These are phyloP conservation scores for Powellomyces hirtus DNA, from an alignment of 192 early-diverging fungal genomes.

Conservation along the genomic window DNA sequence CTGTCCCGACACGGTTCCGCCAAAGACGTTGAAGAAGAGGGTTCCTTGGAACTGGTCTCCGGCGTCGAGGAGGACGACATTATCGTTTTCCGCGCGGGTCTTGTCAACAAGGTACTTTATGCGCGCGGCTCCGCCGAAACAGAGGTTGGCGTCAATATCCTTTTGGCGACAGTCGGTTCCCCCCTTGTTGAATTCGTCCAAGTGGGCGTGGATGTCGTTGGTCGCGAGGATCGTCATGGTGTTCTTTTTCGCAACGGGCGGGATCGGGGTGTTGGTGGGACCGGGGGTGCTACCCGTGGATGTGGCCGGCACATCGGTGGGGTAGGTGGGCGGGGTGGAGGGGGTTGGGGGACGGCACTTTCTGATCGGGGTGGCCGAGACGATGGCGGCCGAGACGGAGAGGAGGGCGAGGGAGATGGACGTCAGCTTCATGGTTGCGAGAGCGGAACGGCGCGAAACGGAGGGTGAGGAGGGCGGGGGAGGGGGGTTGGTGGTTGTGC, in stretches of 20 bases:
- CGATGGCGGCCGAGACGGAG: background rate
- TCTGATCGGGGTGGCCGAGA: background rate
- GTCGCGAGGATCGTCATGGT: constrained; percentile 28
- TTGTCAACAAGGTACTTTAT: constrained; percentile 57
- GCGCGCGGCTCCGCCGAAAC: constrained; percentile 64
- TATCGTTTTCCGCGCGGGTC: constrained; percentile 46
- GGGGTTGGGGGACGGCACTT: background rate
- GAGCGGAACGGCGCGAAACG: background rate
- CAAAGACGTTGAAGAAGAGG: constrained; percentile 66
- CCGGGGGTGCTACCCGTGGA: background rate
- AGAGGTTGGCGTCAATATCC: constrained; percentile 38
- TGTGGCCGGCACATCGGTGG: background rate
- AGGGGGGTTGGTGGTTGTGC: too few species aligned
- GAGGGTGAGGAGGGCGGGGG: background rate
- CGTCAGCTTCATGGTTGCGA: background rate
- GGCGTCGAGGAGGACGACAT: constrained; percentile 68
- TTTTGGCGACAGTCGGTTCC: constrained; percentile 46
- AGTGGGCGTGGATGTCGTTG: constrained; percentile 28
- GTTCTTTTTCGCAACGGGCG: constrained; percentile 8
- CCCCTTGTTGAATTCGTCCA: constrained; percentile 50
- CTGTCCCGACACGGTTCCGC: constrained; percentile 53
- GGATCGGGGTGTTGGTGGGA: background rate
- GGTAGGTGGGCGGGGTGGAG: background rate
- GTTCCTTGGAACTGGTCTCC: constrained; percentile 70
- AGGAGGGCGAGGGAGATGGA: background rate